Evolutionary conservation across 2,329 filamentous ascomycete genomes (phyloP), one percentile per base, ranked within the genome.

Genomic region (Aspergillus amoenus): DNA sequence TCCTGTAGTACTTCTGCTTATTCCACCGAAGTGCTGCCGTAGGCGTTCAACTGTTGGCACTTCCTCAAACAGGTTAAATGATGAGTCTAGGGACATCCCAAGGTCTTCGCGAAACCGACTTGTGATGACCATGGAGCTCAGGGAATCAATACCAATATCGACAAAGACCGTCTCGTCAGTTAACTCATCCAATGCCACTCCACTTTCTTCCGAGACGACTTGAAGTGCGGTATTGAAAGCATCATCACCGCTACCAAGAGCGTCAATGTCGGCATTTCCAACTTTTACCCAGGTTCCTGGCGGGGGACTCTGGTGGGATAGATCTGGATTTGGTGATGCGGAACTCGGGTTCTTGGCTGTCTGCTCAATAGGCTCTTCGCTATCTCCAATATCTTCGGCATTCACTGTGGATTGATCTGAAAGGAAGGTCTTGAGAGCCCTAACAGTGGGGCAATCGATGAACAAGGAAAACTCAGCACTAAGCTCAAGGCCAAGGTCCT

Each of bases 151-250:
- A 11, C 60, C 61, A 21, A 56, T 55, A 30, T 64, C 61, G 6
- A 46, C 55, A 30, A 62, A 62, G 37, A 41, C 40, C 3, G 47
- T 56, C 9, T 59, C 58, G 13, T 52, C 41, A 2, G 42, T 53
- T 13, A 62, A 17, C 8, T 61, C 58, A 9, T 43, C 49, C 6
- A 60, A 17, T 3, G 55, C 45, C 18, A 54, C 49, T 18, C 60
- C 62, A 15, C 52, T 63, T 21, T 65, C 63, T 12, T 63, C 60
- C n/a, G 58, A 47, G 12, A 65, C 50, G 18, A 65, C 59, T 24
- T 37, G n/a, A 1, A 63, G 39, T 4, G 58, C 60, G 13, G 22
- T 40, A 47, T 50, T 34, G 37, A 50, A 39, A 13, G 22, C 47
- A 32, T 57, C 40, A 39, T 52, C 30, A 3, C 50, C 50, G 6